Evolutionary conservation across 164 flowering plant species (phyloP).

Genomic region (Cinnamomum micranthum): DNA sequence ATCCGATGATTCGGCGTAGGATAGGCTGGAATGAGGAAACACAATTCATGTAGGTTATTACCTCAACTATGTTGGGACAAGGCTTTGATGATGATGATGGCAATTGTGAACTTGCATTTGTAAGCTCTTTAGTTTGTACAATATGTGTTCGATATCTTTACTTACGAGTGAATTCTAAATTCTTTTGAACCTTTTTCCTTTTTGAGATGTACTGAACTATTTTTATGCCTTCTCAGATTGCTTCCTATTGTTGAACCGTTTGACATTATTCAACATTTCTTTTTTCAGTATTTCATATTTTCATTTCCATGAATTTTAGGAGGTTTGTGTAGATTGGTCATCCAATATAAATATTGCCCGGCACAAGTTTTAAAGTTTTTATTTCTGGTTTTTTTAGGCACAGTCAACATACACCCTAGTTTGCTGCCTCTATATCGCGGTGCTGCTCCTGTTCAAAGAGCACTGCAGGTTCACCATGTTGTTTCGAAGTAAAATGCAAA

Average conservation of each 20-base stretch:
- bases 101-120: no score
- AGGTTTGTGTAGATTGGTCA: neutral
- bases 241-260: neutral
- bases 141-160: no score
- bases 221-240: neutral
- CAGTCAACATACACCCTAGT: conserved; percentile 96
- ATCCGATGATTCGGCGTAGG: no score
- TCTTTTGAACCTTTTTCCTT: no score
- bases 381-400: conserved; percentile 40
- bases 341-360: neutral
- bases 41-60: no score
- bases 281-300: neutral
- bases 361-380: neutral
- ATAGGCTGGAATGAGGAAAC: no score
- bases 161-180: no score
- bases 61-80: no score
- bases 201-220: neutral
- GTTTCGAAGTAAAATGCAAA: conserved; percentile 2
- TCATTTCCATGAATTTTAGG: neutral
- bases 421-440: conserved; percentile 92
- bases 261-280: no score
- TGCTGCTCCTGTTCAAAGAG: conserved; percentile 99
- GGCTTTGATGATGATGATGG: no score
- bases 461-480: conserved; percentile 63
- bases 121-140: no score